These are phyloP conservation scores for Primulina huaijiensis DNA, from an alignment of 257 asterid genomes.

Conservation along the genomic window DNA sequence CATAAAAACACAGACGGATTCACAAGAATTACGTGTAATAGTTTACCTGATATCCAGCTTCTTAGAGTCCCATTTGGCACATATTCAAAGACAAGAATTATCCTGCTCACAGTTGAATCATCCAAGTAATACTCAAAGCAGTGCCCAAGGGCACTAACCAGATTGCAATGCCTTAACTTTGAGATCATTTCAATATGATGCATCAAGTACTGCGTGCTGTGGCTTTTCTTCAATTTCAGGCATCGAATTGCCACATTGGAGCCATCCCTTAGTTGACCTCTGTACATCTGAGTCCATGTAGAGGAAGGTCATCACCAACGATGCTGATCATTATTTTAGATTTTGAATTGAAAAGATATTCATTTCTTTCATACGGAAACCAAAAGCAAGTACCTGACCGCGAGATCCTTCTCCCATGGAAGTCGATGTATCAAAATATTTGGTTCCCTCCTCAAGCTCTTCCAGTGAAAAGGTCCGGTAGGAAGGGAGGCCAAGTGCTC, in stretches of 20 bases:
- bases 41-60: conserved; percentile 80
- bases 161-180: conserved; percentile 74
- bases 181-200: conserved; percentile 70
- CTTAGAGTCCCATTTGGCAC: conserved; percentile 80
- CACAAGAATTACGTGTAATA: background rate
- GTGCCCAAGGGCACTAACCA: conserved; percentile 87
- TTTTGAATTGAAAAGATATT: background rate
- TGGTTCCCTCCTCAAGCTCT: conserved; percentile 79
- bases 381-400: conserved; percentile 54
- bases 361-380: background rate
- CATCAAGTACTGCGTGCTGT: conserved; percentile 58
- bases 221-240: conserved; percentile 58
- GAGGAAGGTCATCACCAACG: conserved; percentile 16
- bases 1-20: background rate
- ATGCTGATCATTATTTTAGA: background rate
- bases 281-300: conserved; percentile 55
- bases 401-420: conserved; percentile 63
- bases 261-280: conserved; percentile 74
- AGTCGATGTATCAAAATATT: conserved; percentile 56
- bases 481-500: conserved; percentile 63
- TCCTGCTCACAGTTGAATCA: conserved; percentile 78
- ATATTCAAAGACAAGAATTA: conserved; percentile 73
- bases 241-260: conserved; percentile 62
- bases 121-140: conserved; percentile 85
- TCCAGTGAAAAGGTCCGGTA: conserved; percentile 66